Conservation (phyloP, 371 early-diverging fungal genomes). For the Mortierella sp. region DNA sequence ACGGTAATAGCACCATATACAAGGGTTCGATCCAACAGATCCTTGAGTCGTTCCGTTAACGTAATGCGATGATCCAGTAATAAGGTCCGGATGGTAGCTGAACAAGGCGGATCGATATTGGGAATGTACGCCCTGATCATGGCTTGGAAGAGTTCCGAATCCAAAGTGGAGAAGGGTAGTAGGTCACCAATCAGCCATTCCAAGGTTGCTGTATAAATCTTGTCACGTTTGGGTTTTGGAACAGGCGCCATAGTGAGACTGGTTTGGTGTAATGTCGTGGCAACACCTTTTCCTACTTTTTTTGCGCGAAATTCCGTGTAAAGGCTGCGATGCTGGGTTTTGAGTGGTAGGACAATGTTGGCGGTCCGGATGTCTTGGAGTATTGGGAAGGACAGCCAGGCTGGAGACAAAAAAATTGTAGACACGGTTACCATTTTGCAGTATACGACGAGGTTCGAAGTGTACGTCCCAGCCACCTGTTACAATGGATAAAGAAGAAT, state of each 20-base stretch:
- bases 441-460: neutral
- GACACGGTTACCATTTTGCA: neutral
- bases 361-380: neutral
- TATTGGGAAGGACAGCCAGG: neutral
- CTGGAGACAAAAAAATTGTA: neutral
- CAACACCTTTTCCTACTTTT: neutral
- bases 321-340: neutral
- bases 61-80: neutral
- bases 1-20: neutral
- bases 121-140: neutral
- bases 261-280: neutral
- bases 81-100: neutral
- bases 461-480: neutral
- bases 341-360: neutral
- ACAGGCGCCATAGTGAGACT: neutral
- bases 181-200: conserved; percentile 5
- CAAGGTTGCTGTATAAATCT: neutral
- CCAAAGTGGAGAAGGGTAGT: neutral
- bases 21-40: neutral
- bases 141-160: neutral
- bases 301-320: conserved; percentile 2
- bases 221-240: neutral
- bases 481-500: neutral
- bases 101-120: neutral
- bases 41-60: neutral